Evolutionary conservation across 1,139 yeast species (phyloP).

Genomic region (Geotrichum bryndzae): DNA sequence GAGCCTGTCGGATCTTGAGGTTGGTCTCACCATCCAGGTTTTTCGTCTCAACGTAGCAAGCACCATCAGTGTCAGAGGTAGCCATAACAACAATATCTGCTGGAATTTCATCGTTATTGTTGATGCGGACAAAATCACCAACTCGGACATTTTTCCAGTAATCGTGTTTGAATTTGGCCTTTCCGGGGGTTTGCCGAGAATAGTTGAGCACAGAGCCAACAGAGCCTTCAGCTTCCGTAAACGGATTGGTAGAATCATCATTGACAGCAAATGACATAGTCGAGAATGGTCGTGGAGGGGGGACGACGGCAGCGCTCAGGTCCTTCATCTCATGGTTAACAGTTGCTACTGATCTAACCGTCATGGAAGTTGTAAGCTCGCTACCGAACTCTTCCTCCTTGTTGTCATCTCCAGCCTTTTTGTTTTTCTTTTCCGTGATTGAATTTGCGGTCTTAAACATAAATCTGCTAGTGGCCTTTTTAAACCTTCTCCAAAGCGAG

Average conservation of each 20-base stretch:
- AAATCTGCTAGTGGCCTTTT: slow-evolving; percentile 42
- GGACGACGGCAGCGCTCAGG: slow-evolving; percentile 10
- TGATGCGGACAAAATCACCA: slow-evolving; percentile 81
- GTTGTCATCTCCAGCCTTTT: not conserved
- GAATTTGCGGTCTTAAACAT: slow-evolving; percentile 23
- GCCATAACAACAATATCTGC: slow-evolving; percentile 80
- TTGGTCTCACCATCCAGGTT: slow-evolving; percentile 96
- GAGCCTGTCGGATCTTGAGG: slow-evolving; percentile 72
- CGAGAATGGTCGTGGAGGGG: slow-evolving; percentile 13
- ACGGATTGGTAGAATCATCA: slow-evolving; percentile 30
- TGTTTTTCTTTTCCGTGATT: slow-evolving; percentile 5
- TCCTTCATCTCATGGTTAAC: slow-evolving; percentile 18
- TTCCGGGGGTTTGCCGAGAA: slow-evolving; percentile 30
- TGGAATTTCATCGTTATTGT: slow-evolving; percentile 87
- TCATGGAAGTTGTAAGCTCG: slow-evolving; percentile 16
- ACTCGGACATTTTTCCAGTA: slow-evolving; percentile 86
- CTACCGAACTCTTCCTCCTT: slow-evolving; percentile 22
- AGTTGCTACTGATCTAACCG: slow-evolving; percentile 16
- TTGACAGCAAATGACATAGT: slow-evolving; percentile 3
- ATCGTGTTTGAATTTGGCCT: slow-evolving; percentile 55
- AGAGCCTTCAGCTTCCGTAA: slow-evolving; percentile 45
- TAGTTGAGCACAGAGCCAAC: slow-evolving; percentile 34
- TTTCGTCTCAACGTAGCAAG: slow-evolving; percentile 88
- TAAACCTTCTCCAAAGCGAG: slow-evolving; percentile 60
- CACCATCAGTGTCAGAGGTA: slow-evolving; percentile 83